Base-by-base conservation (phyloP, 768 basidiomycete genomes). In the Strobilomyces dryophilus region DNA sequence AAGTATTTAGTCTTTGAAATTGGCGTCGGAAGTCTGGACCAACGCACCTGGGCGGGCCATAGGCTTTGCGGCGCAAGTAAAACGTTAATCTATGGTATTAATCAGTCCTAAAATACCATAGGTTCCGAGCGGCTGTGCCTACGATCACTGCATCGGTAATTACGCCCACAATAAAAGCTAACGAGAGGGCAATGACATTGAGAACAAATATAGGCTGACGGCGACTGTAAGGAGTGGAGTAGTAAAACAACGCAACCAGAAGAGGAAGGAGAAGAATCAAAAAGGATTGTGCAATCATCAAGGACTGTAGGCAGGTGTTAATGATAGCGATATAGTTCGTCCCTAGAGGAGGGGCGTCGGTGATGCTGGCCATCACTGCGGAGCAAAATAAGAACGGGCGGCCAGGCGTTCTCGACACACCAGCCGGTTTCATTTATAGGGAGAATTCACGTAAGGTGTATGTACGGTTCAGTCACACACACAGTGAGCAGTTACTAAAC, bases 261-360 rank as follows among this genome's bases (percentile, higher is more conserved):
- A 66, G 58, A 31, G 63, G 58, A 6, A 64, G 10, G 11, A 66
- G 59, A 32, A 68, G 53, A 20, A 61, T 37, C 8, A 65, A 43
- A 48, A 67, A 63, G 14, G 66, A 57, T 20, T 66, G 60, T 4
- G 55, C 55, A 44, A 70, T 57, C 49, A 70, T 54, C 17, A 68
- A 41, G 24, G 60, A 47, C 10, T 55, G 57, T 8, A 67, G 24
- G 10, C 54, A 45, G 8, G 57, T 40, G 21, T 51, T 40, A 27
- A 60, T 54, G 32, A 46, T 27, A 5, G 48, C 43, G 15, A 32
- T 6, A 20, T 21, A 36, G 29, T 26, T 54, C 44, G 32, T 41
- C 15, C 32, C 44, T 1, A 35, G 35, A 4, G 43, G 44, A 29
- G n/a, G 37, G 9, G 29, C 29, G 29, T 29, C 29, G 37, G n/a